phyloP scores from a whole-genome alignment of 192 early-diverging fungal species.

The Umbelopsis sp. region DNA sequence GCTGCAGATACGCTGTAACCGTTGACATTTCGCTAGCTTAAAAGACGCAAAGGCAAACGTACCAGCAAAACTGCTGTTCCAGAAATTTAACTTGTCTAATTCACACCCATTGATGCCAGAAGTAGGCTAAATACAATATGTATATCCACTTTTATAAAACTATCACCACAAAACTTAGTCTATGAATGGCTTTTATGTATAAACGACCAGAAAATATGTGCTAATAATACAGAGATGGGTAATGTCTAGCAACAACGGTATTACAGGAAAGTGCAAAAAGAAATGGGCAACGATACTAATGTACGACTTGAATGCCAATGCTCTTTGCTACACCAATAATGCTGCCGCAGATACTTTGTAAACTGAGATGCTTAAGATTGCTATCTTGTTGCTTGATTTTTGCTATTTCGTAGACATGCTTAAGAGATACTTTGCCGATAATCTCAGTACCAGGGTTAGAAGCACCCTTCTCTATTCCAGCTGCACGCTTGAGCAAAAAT shows the following conservation, averaged over 20 bases:
- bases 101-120: too few species aligned
- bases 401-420: conserved; percentile 95
- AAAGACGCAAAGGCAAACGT: background rate
- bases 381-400: conserved; percentile 86
- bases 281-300: conserved; percentile 41
- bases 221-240: conserved; percentile 17
- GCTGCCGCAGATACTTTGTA: conserved; percentile 71
- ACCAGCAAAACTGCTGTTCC: background rate
- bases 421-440: conserved; percentile 83
- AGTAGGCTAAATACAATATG: too few species aligned
- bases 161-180: background rate
- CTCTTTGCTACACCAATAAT: conserved; percentile 78
- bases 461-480: conserved; percentile 86
- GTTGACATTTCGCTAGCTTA: conserved; percentile 15
- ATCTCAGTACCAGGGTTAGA: conserved; percentile 74
- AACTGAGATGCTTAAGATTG: conserved; percentile 68
- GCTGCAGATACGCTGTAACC: conserved; percentile 14
- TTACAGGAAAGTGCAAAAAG: background rate
- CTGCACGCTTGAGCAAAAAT: conserved; percentile 86
- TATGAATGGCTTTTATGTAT: conserved; percentile 17
- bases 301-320: conserved; percentile 87
- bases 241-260: conserved; percentile 18
- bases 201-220: conserved; percentile 21
- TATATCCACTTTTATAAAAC: too few species aligned
- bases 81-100: background rate